A percentile compares a stretch with the other conserved stretches of the same genome.
These are phyloP conservation scores for Penicillium frequentans DNA, from an alignment of 2,329 filamentous ascomycete genomes.

Conservation along the genomic window DNA sequence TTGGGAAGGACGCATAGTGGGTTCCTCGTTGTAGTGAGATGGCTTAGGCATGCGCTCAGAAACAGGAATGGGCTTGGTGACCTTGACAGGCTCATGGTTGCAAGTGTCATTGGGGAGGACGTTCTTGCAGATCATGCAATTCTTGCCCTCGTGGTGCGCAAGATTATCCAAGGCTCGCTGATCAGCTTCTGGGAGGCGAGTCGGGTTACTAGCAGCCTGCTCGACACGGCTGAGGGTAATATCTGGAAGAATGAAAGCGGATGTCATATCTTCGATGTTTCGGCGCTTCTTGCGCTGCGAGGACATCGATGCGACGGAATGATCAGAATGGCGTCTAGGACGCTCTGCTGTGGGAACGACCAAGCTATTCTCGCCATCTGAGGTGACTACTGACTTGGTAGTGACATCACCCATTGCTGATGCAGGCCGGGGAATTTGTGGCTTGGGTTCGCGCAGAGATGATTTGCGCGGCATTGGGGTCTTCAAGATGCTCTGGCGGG, in stretches of 20 bases:
- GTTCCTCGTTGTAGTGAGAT: slow-evolving; percentile 53
- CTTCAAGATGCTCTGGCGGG: slow-evolving; percentile 40
- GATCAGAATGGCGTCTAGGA: slow-evolving; percentile 41
- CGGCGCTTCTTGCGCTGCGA: slow-evolving; percentile 50
- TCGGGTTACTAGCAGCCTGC: slow-evolving; percentile 28
- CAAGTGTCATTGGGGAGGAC: slow-evolving; percentile 36
- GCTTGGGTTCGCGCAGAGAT: slow-evolving; percentile 53
- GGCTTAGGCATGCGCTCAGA: slow-evolving; percentile 49
- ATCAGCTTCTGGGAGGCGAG: slow-evolving; percentile 38
- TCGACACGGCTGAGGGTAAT: slow-evolving; percentile 53
- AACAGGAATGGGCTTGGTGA: slow-evolving; percentile 53
- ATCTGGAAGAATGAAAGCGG: slow-evolving; percentile 64
- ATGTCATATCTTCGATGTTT: slow-evolving; percentile 58
- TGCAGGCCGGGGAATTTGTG: slow-evolving; percentile 31
- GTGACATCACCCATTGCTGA: slow-evolving; percentile 38
- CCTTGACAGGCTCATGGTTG: slow-evolving; percentile 39
- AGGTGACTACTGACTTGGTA: slow-evolving; percentile 28
- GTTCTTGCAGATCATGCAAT: slow-evolving; percentile 59
- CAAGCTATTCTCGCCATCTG: slow-evolving; percentile 32
- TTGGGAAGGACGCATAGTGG: slow-evolving; percentile 63
- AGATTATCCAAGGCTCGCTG: slow-evolving; percentile 43
- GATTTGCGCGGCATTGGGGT: slow-evolving; percentile 52
- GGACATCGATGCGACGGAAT: slow-evolving; percentile 51
- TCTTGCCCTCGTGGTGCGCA: slow-evolving; percentile 52
- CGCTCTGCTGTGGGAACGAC: slow-evolving; percentile 29